Base-by-base conservation (phyloP, 2,329 filamentous ascomycete genomes). In the Pseudogymnoascus pannorum region DNA sequence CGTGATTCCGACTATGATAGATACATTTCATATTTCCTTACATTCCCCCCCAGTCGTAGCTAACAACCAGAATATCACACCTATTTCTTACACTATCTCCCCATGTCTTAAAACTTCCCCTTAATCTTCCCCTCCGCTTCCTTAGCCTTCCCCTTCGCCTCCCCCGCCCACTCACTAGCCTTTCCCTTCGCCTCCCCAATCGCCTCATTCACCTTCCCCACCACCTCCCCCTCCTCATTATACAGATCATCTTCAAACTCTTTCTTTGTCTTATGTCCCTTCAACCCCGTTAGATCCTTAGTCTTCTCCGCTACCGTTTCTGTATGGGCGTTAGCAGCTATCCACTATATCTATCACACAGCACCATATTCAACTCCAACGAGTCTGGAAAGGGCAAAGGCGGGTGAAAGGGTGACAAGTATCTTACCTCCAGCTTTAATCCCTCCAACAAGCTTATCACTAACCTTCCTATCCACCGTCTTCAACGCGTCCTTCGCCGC, bases 401-500 rank as follows among this genome's bases (percentile, higher is more conserved):
- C 6, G 29, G 24, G n/a, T 8, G 29, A 20, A 58, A 44, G 18
- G n/a, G n/a, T n/a, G n/a, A n/a, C n/a, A 44, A 58, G 40, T 51
- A 51, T 62, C 80, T 63, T 76, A 86, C 85, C 72, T 57, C 80
- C 79, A 54, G 77, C 75, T 66, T 87, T 77, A 69, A 88, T 84
- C 14, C 82, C 83, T 38, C 83, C 81, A 26, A 86, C 81, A 16
- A 87, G 70, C 70, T 84, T 86, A 70, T 85, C 80, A 63, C 81
- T 80, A 42, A 87, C 82, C 58, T 75, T 78, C 29, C 82, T 78
- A 74, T 87, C 83, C 5, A 86, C 82, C 5, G 74, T 75, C 73
- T 87, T 85, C 62, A 83, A 72, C 3, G 78, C 78, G 64, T 87
- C 83, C 73, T 86, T 87, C 67, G 81, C 79, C 0, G 77, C 66